phyloP scores from a whole-genome alignment of 1,284 basidiomycete genomes.

The Apiotrichum akiyoshidainum region DNA sequence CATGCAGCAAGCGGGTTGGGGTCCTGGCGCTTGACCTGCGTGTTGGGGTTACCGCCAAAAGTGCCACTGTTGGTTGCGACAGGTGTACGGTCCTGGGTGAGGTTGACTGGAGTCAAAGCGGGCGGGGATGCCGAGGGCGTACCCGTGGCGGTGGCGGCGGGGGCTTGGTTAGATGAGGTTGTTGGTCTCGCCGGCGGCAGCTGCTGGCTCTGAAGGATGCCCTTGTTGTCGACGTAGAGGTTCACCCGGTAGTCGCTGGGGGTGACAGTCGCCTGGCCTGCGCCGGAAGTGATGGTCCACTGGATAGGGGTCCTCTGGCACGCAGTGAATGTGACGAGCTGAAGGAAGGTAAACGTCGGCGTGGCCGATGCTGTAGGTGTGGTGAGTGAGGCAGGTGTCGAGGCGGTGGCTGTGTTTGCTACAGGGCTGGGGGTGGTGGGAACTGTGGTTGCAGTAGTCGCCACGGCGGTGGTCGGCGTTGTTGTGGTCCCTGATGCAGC shows the following conservation, averaged over 20 bases:
- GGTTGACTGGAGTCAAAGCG: neutral
- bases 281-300: neutral
- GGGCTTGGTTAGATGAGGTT: neutral
- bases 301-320: constrained; percentile 12
- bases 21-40: no score
- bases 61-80: neutral
- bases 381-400: neutral
- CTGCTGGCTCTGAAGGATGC: constrained; percentile 16
- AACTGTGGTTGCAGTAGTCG: neutral
- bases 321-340: constrained; percentile 21
- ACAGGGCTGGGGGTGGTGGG: neutral
- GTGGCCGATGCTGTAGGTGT: neutral
- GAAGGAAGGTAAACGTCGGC: constrained; percentile 18
- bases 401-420: neutral
- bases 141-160: neutral
- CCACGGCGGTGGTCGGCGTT: neutral
- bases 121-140: neutral
- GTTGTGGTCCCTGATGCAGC: neutral
- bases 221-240: constrained; percentile 29
- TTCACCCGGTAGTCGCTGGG: constrained; percentile 22
- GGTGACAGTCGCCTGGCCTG: neutral
- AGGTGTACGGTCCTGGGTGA: no score
- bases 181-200: neutral
- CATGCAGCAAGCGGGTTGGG: no score
- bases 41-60: no score